Evolutionary conservation across 129 eudicot genomes (phyloP), one percentile per base, ranked within the genome.

Genomic region (Silybum marianum): DNA sequence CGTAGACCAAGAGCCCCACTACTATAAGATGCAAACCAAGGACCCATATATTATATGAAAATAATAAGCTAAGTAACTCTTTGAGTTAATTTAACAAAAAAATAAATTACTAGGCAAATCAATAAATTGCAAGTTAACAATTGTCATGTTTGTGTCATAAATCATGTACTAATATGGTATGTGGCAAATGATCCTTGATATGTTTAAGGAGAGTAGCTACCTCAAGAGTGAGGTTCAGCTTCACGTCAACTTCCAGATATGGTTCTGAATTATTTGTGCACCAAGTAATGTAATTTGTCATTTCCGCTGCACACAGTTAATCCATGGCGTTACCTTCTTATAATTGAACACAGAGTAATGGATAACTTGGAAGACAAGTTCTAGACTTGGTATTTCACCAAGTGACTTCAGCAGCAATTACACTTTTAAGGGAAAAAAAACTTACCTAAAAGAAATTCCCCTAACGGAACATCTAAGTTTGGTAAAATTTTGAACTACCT

Each of bases 221-320:
- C 99, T 95, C 97, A 34, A 95, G 97, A 73, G 85, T 80, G 66
- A 95, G 82, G 83, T 90, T 82, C 78, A 95, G 82, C 80, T 86
- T 89, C 83, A 95, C 97, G 40, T 95, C 97, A 78, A 92, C 93
- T 82, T 89, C 89, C 87, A 95, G 88, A 87, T 85, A 90, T 6
- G 90, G 82, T 75, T 90, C 94, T 71, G 91, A 89, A 73, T 42
- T 86, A 73, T 14, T 51, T 30, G 93, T 88, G 69, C 88, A 88
- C 99, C 99, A 95, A 21, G 90, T 95, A 78, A 95, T 89, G 84
- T 80, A 83, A 81, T 95, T 95, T 76, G 85, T 84, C 99, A 95
- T 92, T 22, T 90, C 86, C 71, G 99, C 99, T 95, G 81, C 66
- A 78, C 19, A 68, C 44, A 83, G 78, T 83, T 63, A 83, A 83